Evolutionary conservation across 2,329 filamentous ascomycete genomes (phyloP).

Genomic region (Claviceps cyperi): DNA sequence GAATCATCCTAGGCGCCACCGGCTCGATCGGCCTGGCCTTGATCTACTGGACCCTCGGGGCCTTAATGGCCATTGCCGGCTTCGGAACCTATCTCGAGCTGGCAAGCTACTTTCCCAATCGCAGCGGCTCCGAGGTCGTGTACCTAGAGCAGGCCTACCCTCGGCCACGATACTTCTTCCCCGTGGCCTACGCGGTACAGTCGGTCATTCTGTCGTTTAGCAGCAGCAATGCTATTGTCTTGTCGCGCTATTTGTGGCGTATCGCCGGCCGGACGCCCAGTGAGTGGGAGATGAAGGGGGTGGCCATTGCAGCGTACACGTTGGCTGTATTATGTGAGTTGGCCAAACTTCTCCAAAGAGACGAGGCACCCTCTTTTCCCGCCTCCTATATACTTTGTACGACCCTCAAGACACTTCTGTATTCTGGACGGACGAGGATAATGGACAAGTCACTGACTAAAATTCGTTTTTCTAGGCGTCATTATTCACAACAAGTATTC

Average conservation of each 20-base stretch:
- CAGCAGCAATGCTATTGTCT: constrained; percentile 49
- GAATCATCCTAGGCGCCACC: constrained; percentile 37
- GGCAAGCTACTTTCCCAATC: constrained; percentile 50
- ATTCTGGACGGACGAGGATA: no score
- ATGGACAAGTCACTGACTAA: neutral
- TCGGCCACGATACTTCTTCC: constrained; percentile 48
- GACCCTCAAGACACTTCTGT: no score
- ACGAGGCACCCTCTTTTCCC: neutral
- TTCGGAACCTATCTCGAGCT: constrained; percentile 49
- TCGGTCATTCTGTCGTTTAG: constrained; percentile 50
- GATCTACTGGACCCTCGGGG: constrained; percentile 51
- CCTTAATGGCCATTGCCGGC: constrained; percentile 39
- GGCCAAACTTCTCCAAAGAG: neutral
- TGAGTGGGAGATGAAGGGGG: constrained; percentile 51
- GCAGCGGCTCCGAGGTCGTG: constrained; percentile 51
- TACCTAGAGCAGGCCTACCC: constrained; percentile 56
- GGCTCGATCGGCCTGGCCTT: constrained; percentile 48
- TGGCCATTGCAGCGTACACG: constrained; percentile 50
- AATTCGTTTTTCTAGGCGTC: constrained; percentile 12
- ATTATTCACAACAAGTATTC: constrained; percentile 43
- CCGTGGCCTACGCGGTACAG: constrained; percentile 49
- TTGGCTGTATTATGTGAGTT: constrained; percentile 38
- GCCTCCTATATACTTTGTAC: no score
- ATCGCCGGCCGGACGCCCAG: constrained; percentile 35
- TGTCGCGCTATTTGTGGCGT: constrained; percentile 48